phyloP scores from a whole-genome alignment of 768 basidiomycete species.

The Suillus subaureus region DNA sequence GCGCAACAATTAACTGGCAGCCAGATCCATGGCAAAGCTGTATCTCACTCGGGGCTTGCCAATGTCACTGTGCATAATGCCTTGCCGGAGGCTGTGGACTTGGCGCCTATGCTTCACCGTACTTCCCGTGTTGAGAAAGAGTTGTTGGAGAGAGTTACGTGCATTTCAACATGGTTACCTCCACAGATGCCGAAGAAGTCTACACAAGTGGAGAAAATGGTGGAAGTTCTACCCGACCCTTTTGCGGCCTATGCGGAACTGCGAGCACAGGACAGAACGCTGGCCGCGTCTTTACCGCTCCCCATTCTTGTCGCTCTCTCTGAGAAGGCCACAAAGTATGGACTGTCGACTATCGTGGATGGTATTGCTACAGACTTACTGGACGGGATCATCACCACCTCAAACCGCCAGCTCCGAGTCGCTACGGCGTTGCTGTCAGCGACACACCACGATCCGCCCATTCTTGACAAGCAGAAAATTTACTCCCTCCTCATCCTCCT shows the following conservation, averaged over 20 bases:
- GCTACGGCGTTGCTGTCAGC: conserved; percentile 29
- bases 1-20: conserved; percentile 23
- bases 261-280: conserved; percentile 27
- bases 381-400: conserved; percentile 27
- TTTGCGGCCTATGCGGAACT: conserved; percentile 31
- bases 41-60: conserved; percentile 14
- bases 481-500: conserved; percentile 23
- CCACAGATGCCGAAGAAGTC: conserved; percentile 20
- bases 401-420: conserved; percentile 25
- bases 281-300: conserved; percentile 26
- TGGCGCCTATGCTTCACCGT: conserved; percentile 7
- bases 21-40: conserved; percentile 20
- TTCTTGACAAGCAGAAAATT: conserved; percentile 27
- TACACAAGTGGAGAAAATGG: conserved; percentile 15
- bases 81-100: conserved; percentile 12
- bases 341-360: conserved; percentile 38
- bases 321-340: conserved; percentile 30
- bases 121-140: conserved; percentile 13
- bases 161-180: conserved; percentile 30
- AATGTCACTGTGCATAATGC: conserved; percentile 18
- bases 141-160: conserved; percentile 29
- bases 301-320: conserved; percentile 33
- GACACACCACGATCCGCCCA: conserved; percentile 18
- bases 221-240: conserved; percentile 24
- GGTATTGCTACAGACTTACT: conserved; percentile 43